Conservation (phyloP, 2,329 filamentous ascomycete species). For the Xylariomycetidae sp. region DNA sequence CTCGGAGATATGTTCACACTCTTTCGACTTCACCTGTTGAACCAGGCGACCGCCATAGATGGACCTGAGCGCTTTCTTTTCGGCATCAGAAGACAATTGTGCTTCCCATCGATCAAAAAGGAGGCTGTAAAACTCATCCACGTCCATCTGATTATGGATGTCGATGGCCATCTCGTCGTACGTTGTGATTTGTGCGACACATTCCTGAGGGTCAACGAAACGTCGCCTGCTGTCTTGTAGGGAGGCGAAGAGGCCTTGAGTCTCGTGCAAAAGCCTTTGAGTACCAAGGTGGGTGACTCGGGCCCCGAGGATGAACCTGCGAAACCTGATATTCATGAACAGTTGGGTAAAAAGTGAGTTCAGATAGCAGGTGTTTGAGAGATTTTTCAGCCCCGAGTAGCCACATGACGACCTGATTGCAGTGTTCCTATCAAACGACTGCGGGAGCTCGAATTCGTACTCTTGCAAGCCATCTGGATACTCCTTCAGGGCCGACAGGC, state of each 20-base stretch:
- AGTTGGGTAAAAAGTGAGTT: slow-evolving; percentile 93
- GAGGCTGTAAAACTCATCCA: slow-evolving; percentile 95
- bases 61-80: slow-evolving; percentile 68
- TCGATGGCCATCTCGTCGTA: slow-evolving; percentile 82
- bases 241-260: slow-evolving; percentile 74
- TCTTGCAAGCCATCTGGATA: slow-evolving; percentile 41
- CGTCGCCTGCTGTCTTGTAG: slow-evolving; percentile 81
- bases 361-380: slow-evolving; percentile 95
- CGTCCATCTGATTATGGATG: slow-evolving; percentile 90
- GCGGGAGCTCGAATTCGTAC: slow-evolving; percentile 58
- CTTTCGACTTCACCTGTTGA: slow-evolving; percentile 91
- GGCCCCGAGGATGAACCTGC: slow-evolving; percentile 73
- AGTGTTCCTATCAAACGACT: slow-evolving; percentile 59
- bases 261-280: slow-evolving; percentile 69
- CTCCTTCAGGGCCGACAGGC: slow-evolving; percentile 45
- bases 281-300: slow-evolving; percentile 49
- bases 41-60: slow-evolving; percentile 92
- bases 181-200: slow-evolving; percentile 73
- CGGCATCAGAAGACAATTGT: slow-evolving; percentile 64
- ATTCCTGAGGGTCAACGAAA: slow-evolving; percentile 65
- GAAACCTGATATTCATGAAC: slow-evolving; percentile 90
- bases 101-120: slow-evolving; percentile 88
- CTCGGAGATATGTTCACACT: slow-evolving; percentile 91
- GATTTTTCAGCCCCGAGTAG: slow-evolving; percentile 84
- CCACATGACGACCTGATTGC: slow-evolving; percentile 72